Evolutionary conservation across 148 eudicot species (phyloP), one percentile per base, ranked within the genome.

Genomic region (Rhododendron griersonianum): DNA sequence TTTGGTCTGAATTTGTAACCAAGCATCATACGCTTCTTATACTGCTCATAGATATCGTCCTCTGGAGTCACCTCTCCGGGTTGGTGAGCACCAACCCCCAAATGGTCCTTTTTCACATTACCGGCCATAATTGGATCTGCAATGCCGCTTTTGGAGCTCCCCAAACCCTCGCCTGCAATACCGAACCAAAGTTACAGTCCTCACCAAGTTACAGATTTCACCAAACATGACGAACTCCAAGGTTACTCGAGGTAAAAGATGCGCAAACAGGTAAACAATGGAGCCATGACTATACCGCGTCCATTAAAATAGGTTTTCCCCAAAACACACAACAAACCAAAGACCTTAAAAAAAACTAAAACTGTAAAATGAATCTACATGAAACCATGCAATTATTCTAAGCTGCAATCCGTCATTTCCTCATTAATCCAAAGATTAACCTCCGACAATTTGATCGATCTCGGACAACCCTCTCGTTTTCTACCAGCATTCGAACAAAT

Each of bases 1-100:
- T 97, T 97, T 67, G 99, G 99, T 82, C 99, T 89, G 91, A 95
- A 90, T 16, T 89, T 88, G 84, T 97, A 97, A 81, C 99, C 99
- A 19, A 97, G 95, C 99, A 97, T 97, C 99, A 97, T 97, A 10
- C 98, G 94, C 90, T 97, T 97, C 92, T 97, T 97, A 87, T 97
- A 97, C 86, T 97, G 99, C 88, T 97, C 99, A 15, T 97, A 97
- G 84, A 97, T 97, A 87, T 97, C 99, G 87, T 97, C 99, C 0
- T 95, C 99, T 55, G 99, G 92, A 47, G 91, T 93, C 83, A 97
- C 99, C 86, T 97, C 99, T 7, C 99, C 98, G 0, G 99, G 99
- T 53, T 94, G 91, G 28, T 89, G 88, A n/a, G 99, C 99, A 59
- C 99, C 99, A 69, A 97, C 99, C 28, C 99, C 99, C 88, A 97